Evolutionary conservation across 495 filamentous ascomycete species (phyloP).

Genomic region (Trichoderma parareesei): DNA sequence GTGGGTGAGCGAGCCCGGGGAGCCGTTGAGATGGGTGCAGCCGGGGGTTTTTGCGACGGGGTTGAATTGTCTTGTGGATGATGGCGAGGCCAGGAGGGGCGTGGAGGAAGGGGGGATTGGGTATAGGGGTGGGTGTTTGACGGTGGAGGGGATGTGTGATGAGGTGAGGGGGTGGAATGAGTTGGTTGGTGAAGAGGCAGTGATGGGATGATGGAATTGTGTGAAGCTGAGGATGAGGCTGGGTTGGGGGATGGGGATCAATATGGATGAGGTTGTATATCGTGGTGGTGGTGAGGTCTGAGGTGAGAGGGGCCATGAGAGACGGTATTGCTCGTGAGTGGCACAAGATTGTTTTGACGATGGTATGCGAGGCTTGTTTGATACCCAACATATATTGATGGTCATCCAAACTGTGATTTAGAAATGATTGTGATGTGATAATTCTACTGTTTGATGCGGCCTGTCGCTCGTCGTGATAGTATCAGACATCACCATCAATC

Average conservation of each 20-base stretch:
- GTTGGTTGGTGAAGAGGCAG: constrained; percentile 7
- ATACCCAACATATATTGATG: too few species aligned
- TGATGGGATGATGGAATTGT: background rate
- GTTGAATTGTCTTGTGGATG: constrained; percentile 37
- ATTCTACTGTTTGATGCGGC: too few species aligned
- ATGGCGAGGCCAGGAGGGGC: constrained; percentile 34
- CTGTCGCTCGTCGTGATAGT: too few species aligned
- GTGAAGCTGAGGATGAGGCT: background rate
- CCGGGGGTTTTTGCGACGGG: constrained; percentile 40
- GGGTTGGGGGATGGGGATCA: background rate
- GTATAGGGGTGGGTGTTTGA: constrained; percentile 35
- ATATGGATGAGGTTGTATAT: background rate
- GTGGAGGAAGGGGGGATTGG: constrained; percentile 46
- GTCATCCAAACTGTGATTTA: too few species aligned
- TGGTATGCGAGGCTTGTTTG: too few species aligned
- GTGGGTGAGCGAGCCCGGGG: constrained; percentile 26
- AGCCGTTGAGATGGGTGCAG: constrained; percentile 38
- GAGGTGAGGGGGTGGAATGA: constrained; percentile 43
- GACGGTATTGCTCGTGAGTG: too few species aligned
- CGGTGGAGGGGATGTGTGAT: constrained; percentile 45
- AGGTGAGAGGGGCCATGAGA: too few species aligned
- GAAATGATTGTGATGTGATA: too few species aligned
- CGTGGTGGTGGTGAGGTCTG: too few species aligned
- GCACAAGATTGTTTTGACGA: too few species aligned
- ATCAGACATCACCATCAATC: too few species aligned